Evolutionary conservation across 305 asterid species (phyloP), one percentile per base, ranked within the genome.

Genomic region (Petunia hybrid): DNA sequence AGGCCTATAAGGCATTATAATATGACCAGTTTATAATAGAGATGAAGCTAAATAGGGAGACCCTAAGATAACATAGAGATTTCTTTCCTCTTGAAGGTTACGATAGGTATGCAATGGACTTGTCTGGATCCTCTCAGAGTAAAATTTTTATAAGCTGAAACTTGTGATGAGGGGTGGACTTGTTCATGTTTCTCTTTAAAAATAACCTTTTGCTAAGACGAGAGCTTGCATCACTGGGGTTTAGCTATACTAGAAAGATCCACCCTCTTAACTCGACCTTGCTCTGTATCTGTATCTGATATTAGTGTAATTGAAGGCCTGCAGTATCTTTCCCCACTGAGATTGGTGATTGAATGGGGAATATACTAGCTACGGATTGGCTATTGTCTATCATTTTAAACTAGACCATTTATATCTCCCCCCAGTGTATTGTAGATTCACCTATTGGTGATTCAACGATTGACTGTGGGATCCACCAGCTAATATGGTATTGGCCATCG

Each of bases 161-260:
- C 48, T 65, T 39, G 46, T 65, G 12, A 38, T 65, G 48, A 39
- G 51, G 39, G 51, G 35, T 66, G 51, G 6, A 6, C 31, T 65
- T 12, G 31, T 65, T 65, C 13, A 5, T 65, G 6, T 39, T 13
- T 65, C 71, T 38, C 71, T 65, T 65, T 39, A 39, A 65, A 39
- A 38, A 39, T 65, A 65, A 65, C 46, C 31, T 12, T 65, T 13
- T 65, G 31, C 31, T 65, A 45, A 12, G 71, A 62, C 36, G n/a
- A 39, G 71, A 65, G 63, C 70, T 64, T 64, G 70, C 70, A 64
- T 12, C 70, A 64, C 22, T 5, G 8, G 43, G 68, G 22, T 62
- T 62, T 62, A 62, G 41, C 16, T 35, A 4, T 55, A 1, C 61
- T 14, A 22, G 61, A 55, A 12, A 55, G 6, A 55, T 55, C 22